Evolutionary conservation across 164 flowering plant species (phyloP).

Genomic region (Tetrastigma voinierianum): DNA sequence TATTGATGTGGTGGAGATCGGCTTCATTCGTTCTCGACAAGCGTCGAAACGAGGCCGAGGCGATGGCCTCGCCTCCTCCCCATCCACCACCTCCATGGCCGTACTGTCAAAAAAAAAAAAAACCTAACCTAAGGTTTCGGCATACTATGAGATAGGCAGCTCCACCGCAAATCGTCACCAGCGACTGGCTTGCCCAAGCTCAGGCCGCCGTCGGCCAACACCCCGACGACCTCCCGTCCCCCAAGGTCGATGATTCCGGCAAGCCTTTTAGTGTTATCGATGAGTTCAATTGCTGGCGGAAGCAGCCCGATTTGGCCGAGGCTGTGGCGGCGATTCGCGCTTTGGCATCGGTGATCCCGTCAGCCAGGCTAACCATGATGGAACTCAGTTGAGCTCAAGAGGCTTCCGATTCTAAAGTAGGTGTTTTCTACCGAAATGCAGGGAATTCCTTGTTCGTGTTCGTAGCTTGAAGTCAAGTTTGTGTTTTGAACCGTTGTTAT

Average conservation of each 20-base stretch:
- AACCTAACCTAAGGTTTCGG: constrained; percentile 66
- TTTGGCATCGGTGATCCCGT: constrained; percentile 75
- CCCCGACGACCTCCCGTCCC: constrained; percentile 12
- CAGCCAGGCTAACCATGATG: constrained; percentile 94
- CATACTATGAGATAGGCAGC: constrained; percentile 92
- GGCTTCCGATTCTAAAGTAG: constrained; percentile 86
- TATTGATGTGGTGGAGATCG: constrained; percentile 78
- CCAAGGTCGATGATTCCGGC: constrained; percentile 10
- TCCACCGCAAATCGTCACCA: constrained; percentile 79
- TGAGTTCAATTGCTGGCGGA: constrained; percentile 89
- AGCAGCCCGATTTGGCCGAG: constrained; percentile 98
- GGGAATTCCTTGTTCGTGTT: not conserved
- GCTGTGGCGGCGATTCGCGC: constrained; percentile 96
- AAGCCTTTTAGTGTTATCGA: constrained; percentile 70
- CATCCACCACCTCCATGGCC: constrained; percentile 34
- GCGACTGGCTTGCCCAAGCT: constrained; percentile 97
- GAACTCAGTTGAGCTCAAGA: constrained; percentile 93
- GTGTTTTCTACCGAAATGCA: not conserved
- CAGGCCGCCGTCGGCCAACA: constrained; percentile 70
- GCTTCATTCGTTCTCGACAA: constrained; percentile 89
- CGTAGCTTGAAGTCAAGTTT: not conserved
- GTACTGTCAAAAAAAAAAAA: constrained; percentile 39
- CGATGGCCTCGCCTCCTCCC: constrained; percentile 22
- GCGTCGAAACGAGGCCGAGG: constrained; percentile 18
- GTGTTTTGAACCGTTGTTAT: too few relatives aligned